Conservation (phyloP, 495 filamentous ascomycete genomes). For the Pyronema domesticum region DNA sequence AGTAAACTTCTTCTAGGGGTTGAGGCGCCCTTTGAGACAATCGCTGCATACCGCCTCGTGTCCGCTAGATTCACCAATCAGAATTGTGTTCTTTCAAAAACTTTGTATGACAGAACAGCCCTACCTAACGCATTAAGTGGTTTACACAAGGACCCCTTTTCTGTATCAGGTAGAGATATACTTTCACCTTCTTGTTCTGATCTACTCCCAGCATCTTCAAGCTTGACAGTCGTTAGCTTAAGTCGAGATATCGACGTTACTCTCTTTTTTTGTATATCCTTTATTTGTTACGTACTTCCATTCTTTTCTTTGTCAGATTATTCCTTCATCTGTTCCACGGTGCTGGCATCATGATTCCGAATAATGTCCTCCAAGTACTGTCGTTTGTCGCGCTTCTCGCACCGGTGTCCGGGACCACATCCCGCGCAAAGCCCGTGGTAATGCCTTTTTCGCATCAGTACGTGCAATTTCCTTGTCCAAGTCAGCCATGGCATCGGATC, state of each 20-base stretch:
- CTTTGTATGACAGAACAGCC: not conserved
- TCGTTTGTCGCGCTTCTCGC: not conserved
- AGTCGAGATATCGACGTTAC: not conserved
- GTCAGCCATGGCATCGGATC: not conserved
- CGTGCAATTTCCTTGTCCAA: constrained; percentile 5
- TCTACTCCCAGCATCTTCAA: not conserved
- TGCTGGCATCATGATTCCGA: not conserved
- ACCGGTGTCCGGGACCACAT: not conserved
- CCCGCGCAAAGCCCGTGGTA: constrained; percentile 11
- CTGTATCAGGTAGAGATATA: not conserved
- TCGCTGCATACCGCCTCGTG: not conserved
- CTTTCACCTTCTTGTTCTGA: not conserved
- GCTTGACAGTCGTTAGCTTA: not conserved
- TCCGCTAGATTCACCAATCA: constrained; percentile 1
- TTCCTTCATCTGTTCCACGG: not conserved
- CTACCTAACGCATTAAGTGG: too few relatives aligned
- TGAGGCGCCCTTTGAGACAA: too few relatives aligned
- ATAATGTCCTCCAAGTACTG: not conserved
- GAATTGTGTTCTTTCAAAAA: not conserved
- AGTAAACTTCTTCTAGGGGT: too few relatives aligned
- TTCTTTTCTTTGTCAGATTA: not conserved
- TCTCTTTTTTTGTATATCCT: not conserved
- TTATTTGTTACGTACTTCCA: not conserved
- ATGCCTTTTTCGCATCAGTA: constrained; percentile 14
- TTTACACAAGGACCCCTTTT: too few relatives aligned